Evolutionary conservation across 768 basidiomycete genomes (phyloP).

Genomic region (Boletus bicolor): DNA sequence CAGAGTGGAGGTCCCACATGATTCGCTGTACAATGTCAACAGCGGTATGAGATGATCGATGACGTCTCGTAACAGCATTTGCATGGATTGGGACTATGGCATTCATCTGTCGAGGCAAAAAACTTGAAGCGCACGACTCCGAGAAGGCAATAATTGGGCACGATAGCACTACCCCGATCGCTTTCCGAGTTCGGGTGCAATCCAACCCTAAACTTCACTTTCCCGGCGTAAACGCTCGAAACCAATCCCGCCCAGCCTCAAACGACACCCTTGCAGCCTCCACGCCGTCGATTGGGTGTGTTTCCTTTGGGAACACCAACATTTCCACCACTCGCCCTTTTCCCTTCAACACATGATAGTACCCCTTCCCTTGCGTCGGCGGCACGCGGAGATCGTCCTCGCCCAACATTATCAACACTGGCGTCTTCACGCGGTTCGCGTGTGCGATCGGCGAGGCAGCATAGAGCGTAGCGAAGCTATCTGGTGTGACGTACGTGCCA

Average conservation of each 20-base stretch:
- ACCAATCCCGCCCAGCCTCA: constrained; percentile 53
- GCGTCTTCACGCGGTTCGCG: constrained; percentile 47
- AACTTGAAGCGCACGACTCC: too few species aligned
- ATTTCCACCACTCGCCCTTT: constrained; percentile 46
- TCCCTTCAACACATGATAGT: constrained; percentile 65
- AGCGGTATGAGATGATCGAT: too few species aligned
- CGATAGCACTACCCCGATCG: too few species aligned
- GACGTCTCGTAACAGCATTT: too few species aligned
- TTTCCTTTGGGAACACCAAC: constrained; percentile 58
- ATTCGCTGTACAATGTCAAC: too few species aligned
- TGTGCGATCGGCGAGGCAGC: constrained; percentile 54
- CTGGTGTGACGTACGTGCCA: constrained; percentile 40
- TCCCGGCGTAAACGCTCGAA: constrained; percentile 27
- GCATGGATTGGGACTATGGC: neutral
- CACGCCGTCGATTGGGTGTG: constrained; percentile 62
- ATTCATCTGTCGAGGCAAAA: too few species aligned
- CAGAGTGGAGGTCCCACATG: neutral
- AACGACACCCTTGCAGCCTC: constrained; percentile 54
- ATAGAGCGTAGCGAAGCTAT: constrained; percentile 43
- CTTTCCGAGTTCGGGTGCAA: too few species aligned
- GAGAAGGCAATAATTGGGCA: too few species aligned
- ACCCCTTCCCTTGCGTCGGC: constrained; percentile 57
- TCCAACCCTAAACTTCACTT: neutral
- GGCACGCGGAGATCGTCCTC: constrained; percentile 60
- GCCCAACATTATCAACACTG: constrained; percentile 60